Evolutionary conservation across 192 early-diverging fungal genomes (phyloP).

Genomic region (Backusella sp.): DNA sequence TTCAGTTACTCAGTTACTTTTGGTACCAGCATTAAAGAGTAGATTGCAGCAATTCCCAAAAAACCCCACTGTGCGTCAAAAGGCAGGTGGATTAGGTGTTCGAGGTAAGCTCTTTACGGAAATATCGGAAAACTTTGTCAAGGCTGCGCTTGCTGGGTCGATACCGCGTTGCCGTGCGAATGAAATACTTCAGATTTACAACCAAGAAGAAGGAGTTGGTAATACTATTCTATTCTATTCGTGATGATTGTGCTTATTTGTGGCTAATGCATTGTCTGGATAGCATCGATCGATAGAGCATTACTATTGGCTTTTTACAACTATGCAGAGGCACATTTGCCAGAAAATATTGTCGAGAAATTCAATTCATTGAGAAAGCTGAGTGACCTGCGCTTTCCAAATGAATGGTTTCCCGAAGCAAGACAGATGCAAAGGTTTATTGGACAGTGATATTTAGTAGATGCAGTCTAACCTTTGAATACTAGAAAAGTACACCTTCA

Average conservation of each 20-base stretch:
- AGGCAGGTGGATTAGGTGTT: conserved; percentile 13
- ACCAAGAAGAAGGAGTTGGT: conserved; percentile 3
- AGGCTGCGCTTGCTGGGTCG: neutral
- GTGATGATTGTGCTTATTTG: neutral
- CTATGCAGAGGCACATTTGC: conserved; percentile 33
- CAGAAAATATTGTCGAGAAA: conserved; percentile 39
- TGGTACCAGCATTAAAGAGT: neutral
- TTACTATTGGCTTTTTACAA: conserved; percentile 36
- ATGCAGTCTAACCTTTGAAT: neutral
- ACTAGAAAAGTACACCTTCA: conserved; percentile 83
- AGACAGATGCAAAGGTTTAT: conserved; percentile 69
- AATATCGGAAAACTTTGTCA: neutral
- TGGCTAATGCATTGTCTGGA: neutral
- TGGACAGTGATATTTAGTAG: no score
- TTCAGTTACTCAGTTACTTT: neutral
- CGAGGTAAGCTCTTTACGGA: conserved; percentile 5
- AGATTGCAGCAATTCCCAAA: neutral
- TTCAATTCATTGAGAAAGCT: conserved; percentile 56
- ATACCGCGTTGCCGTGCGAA: neutral
- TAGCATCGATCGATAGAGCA: conserved; percentile 12
- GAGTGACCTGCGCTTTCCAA: conserved; percentile 75
- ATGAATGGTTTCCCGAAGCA: conserved; percentile 76
- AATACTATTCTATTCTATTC: neutral
- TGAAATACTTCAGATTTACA: neutral
- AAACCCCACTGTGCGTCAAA: neutral